Evolutionary conservation across 1,284 basidiomycete genomes (phyloP).

Genomic region (Sanghuangporus sanghuang): DNA sequence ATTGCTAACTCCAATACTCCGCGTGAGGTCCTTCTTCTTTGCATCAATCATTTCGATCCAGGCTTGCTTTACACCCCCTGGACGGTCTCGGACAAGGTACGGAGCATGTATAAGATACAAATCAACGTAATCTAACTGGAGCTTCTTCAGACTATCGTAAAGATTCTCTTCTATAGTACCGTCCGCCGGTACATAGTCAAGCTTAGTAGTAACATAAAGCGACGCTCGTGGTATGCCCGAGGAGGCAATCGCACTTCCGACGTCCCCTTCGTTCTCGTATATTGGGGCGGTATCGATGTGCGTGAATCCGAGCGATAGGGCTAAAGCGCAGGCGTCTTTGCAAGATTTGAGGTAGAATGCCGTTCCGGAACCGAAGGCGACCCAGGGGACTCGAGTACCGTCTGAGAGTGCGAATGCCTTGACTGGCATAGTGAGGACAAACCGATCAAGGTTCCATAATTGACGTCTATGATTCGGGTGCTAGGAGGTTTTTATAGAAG

Average conservation of each 20-base stretch:
- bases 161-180: slow-evolving; percentile 44
- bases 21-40: slow-evolving; percentile 62
- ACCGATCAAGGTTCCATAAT: too few species aligned
- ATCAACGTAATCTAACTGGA: slow-evolving; percentile 40
- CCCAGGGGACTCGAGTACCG: slow-evolving; percentile 9
- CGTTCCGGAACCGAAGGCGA: slow-evolving; percentile 69
- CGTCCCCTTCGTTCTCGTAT: slow-evolving; percentile 51
- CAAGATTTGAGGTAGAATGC: slow-evolving; percentile 52
- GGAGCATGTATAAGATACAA: slow-evolving; percentile 52
- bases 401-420: not conserved
- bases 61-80: slow-evolving; percentile 43
- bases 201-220: slow-evolving; percentile 2
- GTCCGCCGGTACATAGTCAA: slow-evolving; percentile 36
- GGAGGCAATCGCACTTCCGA: slow-evolving; percentile 38
- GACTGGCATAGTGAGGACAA: not conserved
- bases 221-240: slow-evolving; percentile 38
- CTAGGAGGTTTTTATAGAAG: not conserved
- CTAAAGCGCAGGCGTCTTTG: slow-evolving; percentile 39
- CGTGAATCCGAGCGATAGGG: slow-evolving; percentile 56
- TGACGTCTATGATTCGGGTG: not conserved
- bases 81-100: slow-evolving; percentile 22
- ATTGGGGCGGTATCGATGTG: slow-evolving; percentile 41
- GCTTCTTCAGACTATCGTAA: slow-evolving; percentile 48
- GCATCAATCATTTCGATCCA: slow-evolving; percentile 75
- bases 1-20: slow-evolving; percentile 84